These are phyloP conservation scores for Rhodomyrtus tomentosa DNA, from an alignment of 345 rosid genomes.

Conservation along the genomic window DNA sequence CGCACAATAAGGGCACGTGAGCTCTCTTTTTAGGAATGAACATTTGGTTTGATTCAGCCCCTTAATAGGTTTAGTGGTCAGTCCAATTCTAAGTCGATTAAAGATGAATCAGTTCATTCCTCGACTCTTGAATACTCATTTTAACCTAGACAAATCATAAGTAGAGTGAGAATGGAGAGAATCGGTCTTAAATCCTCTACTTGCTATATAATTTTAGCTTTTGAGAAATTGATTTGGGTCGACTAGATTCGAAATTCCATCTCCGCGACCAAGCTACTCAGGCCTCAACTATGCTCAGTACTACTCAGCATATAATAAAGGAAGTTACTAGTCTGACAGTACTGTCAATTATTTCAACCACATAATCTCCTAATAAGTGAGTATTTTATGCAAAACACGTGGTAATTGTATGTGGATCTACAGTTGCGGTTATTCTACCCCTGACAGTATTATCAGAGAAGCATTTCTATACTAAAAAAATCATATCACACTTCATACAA, in stretches of 20 bases:
- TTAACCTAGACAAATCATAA: neutral
- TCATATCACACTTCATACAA: neutral
- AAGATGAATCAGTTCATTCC: neutral
- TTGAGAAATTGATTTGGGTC: neutral
- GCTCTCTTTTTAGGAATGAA: neutral
- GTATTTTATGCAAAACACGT: too few species aligned
- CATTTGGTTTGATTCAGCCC: neutral
- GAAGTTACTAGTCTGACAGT: too few species aligned
- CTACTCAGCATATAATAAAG: neutral
- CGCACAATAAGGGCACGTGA: neutral
- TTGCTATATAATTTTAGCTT: neutral
- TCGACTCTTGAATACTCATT: neutral
- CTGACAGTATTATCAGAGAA: too few species aligned
- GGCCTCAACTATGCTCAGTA: neutral
- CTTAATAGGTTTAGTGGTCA: neutral
- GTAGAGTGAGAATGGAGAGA: neutral
- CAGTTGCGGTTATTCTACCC: too few species aligned
- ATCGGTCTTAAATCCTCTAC: neutral
- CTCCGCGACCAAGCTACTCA: neutral
- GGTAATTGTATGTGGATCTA: too few species aligned
- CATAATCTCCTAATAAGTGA: too few species aligned
- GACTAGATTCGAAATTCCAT: neutral
- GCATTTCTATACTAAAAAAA: neutral
- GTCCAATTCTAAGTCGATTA: neutral
- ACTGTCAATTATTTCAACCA: too few species aligned